phyloP scores from a whole-genome alignment of 2,329 filamentous ascomycete genomes.

The Ascochyta lentis region DNA sequence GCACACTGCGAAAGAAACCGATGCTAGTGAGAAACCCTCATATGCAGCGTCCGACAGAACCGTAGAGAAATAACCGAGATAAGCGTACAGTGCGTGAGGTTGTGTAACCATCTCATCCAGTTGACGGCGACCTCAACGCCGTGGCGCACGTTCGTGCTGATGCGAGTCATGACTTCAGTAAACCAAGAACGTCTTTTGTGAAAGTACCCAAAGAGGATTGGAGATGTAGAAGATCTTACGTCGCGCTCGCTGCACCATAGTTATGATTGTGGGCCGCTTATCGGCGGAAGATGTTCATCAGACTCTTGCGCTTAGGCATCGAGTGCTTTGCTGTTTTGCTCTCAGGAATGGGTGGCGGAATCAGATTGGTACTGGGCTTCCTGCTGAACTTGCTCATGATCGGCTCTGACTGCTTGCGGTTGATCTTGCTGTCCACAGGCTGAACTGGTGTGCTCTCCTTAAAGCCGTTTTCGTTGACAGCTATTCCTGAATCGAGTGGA shows the following conservation, averaged over 20 bases:
- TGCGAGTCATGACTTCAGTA: conserved; percentile 10
- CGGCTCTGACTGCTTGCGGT: conserved; percentile 32
- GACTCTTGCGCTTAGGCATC: conserved; percentile 56
- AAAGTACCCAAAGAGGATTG: not conserved
- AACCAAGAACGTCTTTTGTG: not conserved
- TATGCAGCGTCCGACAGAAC: conserved; percentile 8
- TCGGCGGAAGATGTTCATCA: conserved; percentile 53
- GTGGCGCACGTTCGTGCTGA: conserved; percentile 6
- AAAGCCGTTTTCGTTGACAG: conserved; percentile 37
- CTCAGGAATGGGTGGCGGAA: conserved; percentile 42
- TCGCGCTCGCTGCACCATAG: not conserved
- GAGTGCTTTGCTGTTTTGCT: conserved; percentile 40
- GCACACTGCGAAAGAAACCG: conserved; percentile 10
- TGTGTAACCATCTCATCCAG: conserved; percentile 2
- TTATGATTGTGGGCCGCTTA: conserved; percentile 9
- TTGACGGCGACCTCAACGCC: conserved; percentile 7
- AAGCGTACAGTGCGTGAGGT: not conserved
- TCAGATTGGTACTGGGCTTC: conserved; percentile 22
- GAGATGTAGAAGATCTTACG: not conserved
- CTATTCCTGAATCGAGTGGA: conserved; percentile 46
- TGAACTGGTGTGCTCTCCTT: conserved; percentile 24
- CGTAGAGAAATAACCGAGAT: not conserved
- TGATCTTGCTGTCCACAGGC: conserved; percentile 29
- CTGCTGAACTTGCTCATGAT: conserved; percentile 31
- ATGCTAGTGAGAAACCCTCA: not conserved